These are phyloP conservation scores for Chaetoscypha palmicola DNA, from an alignment of 2,329 filamentous ascomycete genomes.

Conservation along the genomic window DNA sequence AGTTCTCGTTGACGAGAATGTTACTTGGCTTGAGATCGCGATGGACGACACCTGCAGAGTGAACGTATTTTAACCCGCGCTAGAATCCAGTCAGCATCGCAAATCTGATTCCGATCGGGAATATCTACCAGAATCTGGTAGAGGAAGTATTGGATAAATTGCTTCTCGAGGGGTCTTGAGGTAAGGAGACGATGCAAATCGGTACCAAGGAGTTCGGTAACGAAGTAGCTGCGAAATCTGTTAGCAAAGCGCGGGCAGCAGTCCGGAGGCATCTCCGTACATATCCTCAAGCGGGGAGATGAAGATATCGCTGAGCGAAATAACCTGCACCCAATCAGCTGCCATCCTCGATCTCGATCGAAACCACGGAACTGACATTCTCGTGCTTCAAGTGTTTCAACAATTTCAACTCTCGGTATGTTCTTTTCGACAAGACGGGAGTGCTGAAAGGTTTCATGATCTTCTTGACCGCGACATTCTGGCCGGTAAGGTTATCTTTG, in stretches of 20 bases:
- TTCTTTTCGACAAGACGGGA: conserved; percentile 94
- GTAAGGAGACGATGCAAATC: conserved; percentile 93
- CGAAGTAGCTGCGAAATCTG: conserved; percentile 69
- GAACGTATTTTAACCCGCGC: conserved; percentile 98
- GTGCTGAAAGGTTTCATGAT: conserved; percentile 99
- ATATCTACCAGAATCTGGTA: conserved; percentile 89
- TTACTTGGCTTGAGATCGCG: conserved; percentile 98
- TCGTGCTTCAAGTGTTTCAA: conserved; percentile 95
- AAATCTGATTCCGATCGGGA: neutral
- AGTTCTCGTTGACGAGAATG: conserved; percentile 99
- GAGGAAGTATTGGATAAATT: conserved; percentile 99
- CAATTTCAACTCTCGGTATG: conserved; percentile 94
- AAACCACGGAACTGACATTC: conserved; percentile 45
- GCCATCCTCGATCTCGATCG: too few species aligned
- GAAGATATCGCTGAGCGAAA: conserved; percentile 98
- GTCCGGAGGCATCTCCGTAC: conserved; percentile 41
- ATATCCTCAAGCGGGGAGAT: conserved; percentile 98
- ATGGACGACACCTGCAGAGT: conserved; percentile 96
- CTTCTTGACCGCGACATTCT: conserved; percentile 98
- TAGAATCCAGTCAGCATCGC: conserved; percentile 34
- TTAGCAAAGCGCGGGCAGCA: conserved; percentile 17
- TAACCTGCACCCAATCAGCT: conserved; percentile 56
- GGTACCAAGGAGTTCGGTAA: conserved; percentile 94
- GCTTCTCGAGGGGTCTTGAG: conserved; percentile 92
- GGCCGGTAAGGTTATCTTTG: conserved; percentile 92